Evolutionary conservation across 306 rosid genomes (phyloP), one percentile per base, ranked within the genome.

Genomic region (Echinosophora koreensis): DNA sequence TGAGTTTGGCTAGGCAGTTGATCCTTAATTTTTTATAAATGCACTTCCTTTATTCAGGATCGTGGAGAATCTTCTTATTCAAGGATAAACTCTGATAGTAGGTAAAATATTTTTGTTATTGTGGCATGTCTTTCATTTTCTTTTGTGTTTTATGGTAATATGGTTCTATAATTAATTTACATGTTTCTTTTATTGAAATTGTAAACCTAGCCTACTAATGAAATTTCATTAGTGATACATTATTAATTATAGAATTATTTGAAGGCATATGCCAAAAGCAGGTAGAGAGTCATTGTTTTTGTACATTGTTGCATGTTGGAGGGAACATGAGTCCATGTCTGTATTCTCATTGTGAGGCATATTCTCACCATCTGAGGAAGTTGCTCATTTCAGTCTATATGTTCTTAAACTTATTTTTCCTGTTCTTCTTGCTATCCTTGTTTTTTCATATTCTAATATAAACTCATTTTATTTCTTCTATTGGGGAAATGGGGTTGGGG

Each of bases 61-160:
- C 62, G 74, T 84, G 76, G 65, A 86, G 88, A 80, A 74, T 86
- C 89, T 72, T 84, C 89, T 52, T 76, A 68, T 74, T 69, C 86
- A 30, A 72, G 78, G 83, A 85, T 63, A 54, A 86, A 77, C 85
- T 50, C 81, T 50, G 91, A 88, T 68, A 72, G 68, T 76, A 82
- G 96, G 98, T 93, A 90, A 76, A 56, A 51, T 66, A 59, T 73
- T 52, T 56, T 72, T n/a, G 55, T 46, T 35, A 72, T 60, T 71
- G 22, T 10, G 77, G 41, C 59, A 54, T 66, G 27, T 76, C 39
- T 52, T 71, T 74, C 72, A n/a, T 66, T 59, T 37, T 76, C 30
- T 14, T 39, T 14, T 74, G 35, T 62, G 18, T 77, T 76, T 57
- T 74, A 35, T 77, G 51, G n/a, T 28, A 51, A 51, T 52, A 13